A percentile compares a stretch with the other conserved stretches of the same genome.
phyloP scores from a whole-genome alignment of 371 early-diverging fungal species.

The Vittaforma corneae region DNA sequence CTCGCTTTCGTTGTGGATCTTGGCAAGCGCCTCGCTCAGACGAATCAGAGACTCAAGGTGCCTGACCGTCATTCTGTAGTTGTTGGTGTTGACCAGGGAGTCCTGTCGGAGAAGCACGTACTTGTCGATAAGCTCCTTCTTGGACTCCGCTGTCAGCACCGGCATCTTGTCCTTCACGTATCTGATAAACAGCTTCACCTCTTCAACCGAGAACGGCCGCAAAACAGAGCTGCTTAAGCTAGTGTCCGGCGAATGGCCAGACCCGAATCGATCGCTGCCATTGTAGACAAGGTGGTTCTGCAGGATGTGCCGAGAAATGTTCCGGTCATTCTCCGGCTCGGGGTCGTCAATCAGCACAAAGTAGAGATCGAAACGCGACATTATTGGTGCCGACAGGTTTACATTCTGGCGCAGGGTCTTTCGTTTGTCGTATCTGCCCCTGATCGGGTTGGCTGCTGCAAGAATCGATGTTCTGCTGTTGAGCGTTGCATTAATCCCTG shows the following conservation, averaged over 20 bases:
- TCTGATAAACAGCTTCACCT: constrained; percentile 52
- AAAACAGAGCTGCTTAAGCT: background rate
- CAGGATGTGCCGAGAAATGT: constrained; percentile 82
- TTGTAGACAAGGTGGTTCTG: constrained; percentile 71
- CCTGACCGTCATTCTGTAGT: constrained; percentile 58
- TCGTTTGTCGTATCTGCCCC: constrained; percentile 58
- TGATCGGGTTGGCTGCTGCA: constrained; percentile 60
- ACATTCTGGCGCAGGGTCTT: constrained; percentile 73
- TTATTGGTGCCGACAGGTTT: constrained; percentile 86
- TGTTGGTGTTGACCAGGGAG: constrained; percentile 61
- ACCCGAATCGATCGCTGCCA: constrained; percentile 4
- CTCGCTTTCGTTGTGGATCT: constrained; percentile 53
- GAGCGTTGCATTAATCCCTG: constrained; percentile 71
- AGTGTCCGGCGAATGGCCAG: background rate
- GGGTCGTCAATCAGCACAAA: constrained; percentile 92
- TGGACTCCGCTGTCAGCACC: constrained; percentile 68
- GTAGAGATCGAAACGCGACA: constrained; percentile 98
- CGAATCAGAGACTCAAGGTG: constrained; percentile 59
- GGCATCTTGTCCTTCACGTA: constrained; percentile 45
- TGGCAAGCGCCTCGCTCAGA: constrained; percentile 61
- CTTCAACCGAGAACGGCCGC: constrained; percentile 41
- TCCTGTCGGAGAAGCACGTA: constrained; percentile 82
- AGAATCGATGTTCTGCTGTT: constrained; percentile 57
- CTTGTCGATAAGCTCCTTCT: constrained; percentile 67
- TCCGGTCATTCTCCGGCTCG: constrained; percentile 74